Conservation (phyloP, 441 rosid genomes). For the Pelargonium fulgidum region DNA sequence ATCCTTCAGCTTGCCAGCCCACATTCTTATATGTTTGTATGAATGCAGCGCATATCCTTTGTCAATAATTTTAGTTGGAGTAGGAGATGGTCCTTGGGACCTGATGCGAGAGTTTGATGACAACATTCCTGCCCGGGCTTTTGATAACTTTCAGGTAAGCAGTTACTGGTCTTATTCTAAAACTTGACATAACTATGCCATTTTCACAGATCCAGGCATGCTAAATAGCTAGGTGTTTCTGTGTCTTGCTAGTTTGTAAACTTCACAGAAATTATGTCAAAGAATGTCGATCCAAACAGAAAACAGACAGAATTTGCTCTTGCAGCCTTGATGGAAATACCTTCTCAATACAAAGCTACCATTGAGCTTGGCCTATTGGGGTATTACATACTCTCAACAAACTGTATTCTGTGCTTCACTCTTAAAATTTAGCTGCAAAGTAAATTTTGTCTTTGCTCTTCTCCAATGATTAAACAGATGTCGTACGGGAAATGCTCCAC, state of each 20-base stretch:
- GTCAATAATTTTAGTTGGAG: slow-evolving; percentile 89
- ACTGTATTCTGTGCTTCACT: background rate
- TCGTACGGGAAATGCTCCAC: slow-evolving; percentile 40
- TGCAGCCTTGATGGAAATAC: slow-evolving; percentile 89
- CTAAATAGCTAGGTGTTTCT: background rate
- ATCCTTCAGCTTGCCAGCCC: slow-evolving; percentile 13
- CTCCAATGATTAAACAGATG: slow-evolving; percentile 27
- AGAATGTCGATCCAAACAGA: slow-evolving; percentile 41
- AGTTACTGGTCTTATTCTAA: background rate
- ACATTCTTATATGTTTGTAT: slow-evolving; percentile 19
- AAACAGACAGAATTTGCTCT: slow-evolving; percentile 88
- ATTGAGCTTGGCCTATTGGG: slow-evolving; percentile 74
- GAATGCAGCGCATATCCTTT: slow-evolving; percentile 72
- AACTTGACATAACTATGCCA: background rate
- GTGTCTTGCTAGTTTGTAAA: slow-evolving; percentile 69
- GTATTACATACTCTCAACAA: slow-evolving; percentile 27
- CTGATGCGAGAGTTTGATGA: slow-evolving; percentile 94
- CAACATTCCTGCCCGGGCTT: slow-evolving; percentile 79
- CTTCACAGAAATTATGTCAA: slow-evolving; percentile 79
- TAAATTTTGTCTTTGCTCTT: background rate
- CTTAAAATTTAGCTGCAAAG: background rate
- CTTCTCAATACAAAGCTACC: slow-evolving; percentile 84
- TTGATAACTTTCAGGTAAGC: slow-evolving; percentile 82
- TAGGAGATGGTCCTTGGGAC: slow-evolving; percentile 99
- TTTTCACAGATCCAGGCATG: background rate